phyloP scores from a whole-genome alignment of 31 red algal genomes.

The Porphyra umbilicalis region DNA sequence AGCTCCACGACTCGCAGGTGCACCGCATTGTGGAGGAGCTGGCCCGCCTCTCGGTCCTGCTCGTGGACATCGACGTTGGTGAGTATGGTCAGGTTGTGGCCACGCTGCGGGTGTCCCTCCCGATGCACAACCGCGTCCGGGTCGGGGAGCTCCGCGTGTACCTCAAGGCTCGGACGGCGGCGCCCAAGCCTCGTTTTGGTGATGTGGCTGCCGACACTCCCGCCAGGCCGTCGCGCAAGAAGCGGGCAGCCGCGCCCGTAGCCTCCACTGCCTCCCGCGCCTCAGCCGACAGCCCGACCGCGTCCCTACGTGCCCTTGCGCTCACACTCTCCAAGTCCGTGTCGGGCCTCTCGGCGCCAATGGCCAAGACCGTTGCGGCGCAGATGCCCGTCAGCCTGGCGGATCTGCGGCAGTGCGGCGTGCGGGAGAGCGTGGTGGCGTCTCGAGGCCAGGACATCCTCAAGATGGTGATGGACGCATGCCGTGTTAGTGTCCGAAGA shows the following conservation, averaged over 20 bases:
- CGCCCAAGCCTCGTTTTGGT: neutral
- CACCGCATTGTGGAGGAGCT: slow-evolving; percentile 84
- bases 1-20: slow-evolving; percentile 61
- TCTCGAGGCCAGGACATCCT: neutral
- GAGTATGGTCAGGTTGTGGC: slow-evolving; percentile 53
- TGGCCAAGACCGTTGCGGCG: neutral
- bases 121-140: neutral
- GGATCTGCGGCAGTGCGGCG: neutral
- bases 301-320: neutral
- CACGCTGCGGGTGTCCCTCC: neutral
- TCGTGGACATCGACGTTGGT: slow-evolving; percentile 53
- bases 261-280: neutral
- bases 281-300: neutral
- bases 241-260: neutral
- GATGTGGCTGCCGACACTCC: neutral
- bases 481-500: neutral
- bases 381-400: neutral
- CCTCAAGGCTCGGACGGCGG: neutral
- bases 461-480: neutral
- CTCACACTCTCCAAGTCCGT: neutral
- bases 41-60: slow-evolving; percentile 21
- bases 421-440: neutral
- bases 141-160: neutral
- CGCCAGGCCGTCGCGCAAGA: neutral
- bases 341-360: neutral